Base-by-base conservation (phyloP, 2,329 filamentous ascomycete species). In the Fusarium miscanthi region DNA sequence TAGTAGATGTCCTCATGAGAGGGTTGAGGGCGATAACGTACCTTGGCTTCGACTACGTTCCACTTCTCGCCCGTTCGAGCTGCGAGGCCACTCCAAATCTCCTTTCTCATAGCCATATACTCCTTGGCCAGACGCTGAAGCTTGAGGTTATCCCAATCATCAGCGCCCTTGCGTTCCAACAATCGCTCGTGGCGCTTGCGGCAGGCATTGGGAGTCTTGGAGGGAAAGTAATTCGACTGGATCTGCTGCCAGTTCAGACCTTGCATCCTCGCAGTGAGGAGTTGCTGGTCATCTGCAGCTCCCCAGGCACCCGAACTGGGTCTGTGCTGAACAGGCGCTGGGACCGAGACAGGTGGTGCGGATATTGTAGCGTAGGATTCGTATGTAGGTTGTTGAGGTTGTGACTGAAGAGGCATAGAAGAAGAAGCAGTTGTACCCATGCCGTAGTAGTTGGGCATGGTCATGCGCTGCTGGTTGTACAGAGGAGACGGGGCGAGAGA, bases 141-240 rank as follows among this genome's bases (percentile, higher is more conserved):
- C 84, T 93, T 93, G 74, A 91, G 85, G 25, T 88, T 88, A 76
- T 95, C 93, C 91, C 93, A 96, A 77, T 95, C 92, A 76, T 94
- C 91, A 52, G 90, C 89, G 64, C 91, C 90, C 79, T 87, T 87
- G 73, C 91, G 90, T 82, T 95, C 92, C 86, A 95, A 91, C 73
- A 97, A 84, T 43, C 94, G 88, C 82, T 97, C 94, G 77, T 97
- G 94, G 61, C 94, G 90, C 84, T 97, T 97, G 72, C 94, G 93
- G 83, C 94, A 97, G 23, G 94, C 94, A 80, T 96, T 96, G 65
- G 92, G 85, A 13, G 89, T 90, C 85, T 97, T 97, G 80, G 83
- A 86, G 2, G 91, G 92, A 80, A 97, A 97, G 82, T 94, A 90
- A 69, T 87, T 89, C 69, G 87, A 86, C 76, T 94, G 91, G 78